Conservation (phyloP, 257 asterid genomes). For the Parsonsia alboflavescens region DNA sequence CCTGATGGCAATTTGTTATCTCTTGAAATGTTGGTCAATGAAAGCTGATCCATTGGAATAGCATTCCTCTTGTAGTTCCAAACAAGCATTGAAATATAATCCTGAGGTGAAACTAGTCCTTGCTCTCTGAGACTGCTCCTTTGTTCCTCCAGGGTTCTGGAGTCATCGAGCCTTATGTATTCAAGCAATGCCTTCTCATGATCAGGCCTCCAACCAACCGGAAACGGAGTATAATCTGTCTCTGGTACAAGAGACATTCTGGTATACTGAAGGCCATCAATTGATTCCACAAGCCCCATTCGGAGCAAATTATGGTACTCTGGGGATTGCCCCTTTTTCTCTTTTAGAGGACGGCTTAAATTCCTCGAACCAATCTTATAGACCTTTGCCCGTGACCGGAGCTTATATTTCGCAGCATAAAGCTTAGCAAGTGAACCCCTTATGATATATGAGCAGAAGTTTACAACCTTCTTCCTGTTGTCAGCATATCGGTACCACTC, state of each 20-base stretch:
- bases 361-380: slow-evolving; percentile 79
- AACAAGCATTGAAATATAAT: slow-evolving; percentile 86
- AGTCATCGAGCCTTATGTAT: slow-evolving; percentile 62
- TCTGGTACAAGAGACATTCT: slow-evolving; percentile 97
- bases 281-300: slow-evolving; percentile 95
- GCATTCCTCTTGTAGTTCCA: slow-evolving; percentile 91
- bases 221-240: slow-evolving; percentile 87
- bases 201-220: slow-evolving; percentile 79
- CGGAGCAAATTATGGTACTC: slow-evolving; percentile 83
- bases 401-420: slow-evolving; percentile 95
- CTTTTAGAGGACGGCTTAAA: slow-evolving; percentile 87
- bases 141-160: slow-evolving; percentile 72
- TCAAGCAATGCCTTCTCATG: slow-evolving; percentile 91
- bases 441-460: slow-evolving; percentile 83
- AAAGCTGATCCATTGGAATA: slow-evolving; percentile 39
- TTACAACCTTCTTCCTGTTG: slow-evolving; percentile 88
- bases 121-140: slow-evolving; percentile 56
- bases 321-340: slow-evolving; percentile 90
- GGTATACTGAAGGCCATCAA: slow-evolving; percentile 85
- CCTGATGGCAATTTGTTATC: slow-evolving; percentile 39
- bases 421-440: slow-evolving; percentile 98
- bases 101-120: slow-evolving; percentile 94
- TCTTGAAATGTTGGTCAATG: slow-evolving; percentile 32
- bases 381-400: slow-evolving; percentile 92
- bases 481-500: slow-evolving; percentile 99